Evolutionary conservation across 1,284 basidiomycete species (phyloP).

Genomic region (Fomitopsis schrenkii): DNA sequence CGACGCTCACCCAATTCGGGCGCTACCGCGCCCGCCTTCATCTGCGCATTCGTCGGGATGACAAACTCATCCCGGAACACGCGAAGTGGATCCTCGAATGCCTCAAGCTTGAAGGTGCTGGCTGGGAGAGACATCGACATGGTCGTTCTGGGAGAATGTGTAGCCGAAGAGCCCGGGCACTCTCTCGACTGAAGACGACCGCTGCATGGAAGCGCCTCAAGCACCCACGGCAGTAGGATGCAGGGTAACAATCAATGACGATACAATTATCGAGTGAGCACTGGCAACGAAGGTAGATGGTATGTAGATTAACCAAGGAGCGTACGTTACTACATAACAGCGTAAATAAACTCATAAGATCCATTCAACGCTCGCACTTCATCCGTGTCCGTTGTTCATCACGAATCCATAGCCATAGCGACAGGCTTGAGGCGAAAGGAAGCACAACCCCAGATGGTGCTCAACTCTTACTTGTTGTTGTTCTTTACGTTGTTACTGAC

Average conservation of each 20-base stretch:
- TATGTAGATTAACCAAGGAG: constrained; percentile 1
- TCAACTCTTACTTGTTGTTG: constrained; percentile 5
- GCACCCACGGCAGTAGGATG: neutral
- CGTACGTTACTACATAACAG: neutral
- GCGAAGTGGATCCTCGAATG: constrained; percentile 17
- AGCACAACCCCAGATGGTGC: neutral
- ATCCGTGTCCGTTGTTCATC: constrained; percentile 5
- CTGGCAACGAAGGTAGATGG: neutral
- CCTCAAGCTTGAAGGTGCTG: constrained; percentile 16
- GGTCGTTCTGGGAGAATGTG: neutral
- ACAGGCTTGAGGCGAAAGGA: too few species aligned
- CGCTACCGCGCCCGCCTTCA: constrained; percentile 42
- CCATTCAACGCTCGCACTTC: constrained; percentile 2
- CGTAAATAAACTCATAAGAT: neutral
- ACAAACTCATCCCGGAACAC: constrained; percentile 49
- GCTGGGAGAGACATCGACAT: constrained; percentile 3
- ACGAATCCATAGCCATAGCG: neutral
- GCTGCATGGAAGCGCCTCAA: too few species aligned
- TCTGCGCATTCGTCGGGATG: constrained; percentile 55
- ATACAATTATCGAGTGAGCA: neutral
- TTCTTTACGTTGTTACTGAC: constrained; percentile 29
- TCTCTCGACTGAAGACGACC: too few species aligned
- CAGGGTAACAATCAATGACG: neutral
- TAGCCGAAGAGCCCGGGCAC: neutral
- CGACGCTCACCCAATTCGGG: constrained; percentile 31